A percentile compares a stretch with the other conserved stretches of the same genome.
Evolutionary conservation across 2,329 filamentous ascomycete species (phyloP).

Genomic region (Cordyceps cateniannulata): DNA sequence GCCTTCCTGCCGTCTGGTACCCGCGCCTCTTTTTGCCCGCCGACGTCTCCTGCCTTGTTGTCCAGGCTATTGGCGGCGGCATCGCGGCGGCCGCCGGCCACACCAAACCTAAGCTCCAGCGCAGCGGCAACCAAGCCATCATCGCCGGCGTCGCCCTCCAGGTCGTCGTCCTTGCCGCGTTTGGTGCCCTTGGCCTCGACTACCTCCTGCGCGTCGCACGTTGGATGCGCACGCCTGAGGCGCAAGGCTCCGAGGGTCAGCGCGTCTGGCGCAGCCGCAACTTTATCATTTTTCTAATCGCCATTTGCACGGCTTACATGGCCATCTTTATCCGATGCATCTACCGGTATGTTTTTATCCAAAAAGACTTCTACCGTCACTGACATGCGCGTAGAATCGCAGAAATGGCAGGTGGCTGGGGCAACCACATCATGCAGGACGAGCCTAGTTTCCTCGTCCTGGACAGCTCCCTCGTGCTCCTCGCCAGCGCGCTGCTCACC

Average conservation of each 20-base stretch:
- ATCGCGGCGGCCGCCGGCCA: constrained; percentile 44
- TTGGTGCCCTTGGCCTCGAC: constrained; percentile 38
- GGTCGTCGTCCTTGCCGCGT: constrained; percentile 41
- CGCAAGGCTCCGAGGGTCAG: constrained; percentile 23
- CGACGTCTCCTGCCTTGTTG: constrained; percentile 51
- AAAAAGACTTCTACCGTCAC: not conserved
- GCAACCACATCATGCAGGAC: constrained; percentile 57
- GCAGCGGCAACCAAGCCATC: constrained; percentile 44
- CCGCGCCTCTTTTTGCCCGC: constrained; percentile 53
- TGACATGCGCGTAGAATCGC: constrained; percentile 39
- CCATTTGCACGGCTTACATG: constrained; percentile 38
- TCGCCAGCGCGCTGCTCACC: constrained; percentile 44
- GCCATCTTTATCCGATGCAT: constrained; percentile 46
- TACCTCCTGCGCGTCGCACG: constrained; percentile 37
- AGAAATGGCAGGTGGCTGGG: constrained; percentile 60
- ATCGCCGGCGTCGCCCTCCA: constrained; percentile 49
- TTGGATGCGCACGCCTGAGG: constrained; percentile 30
- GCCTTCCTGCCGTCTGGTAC: constrained; percentile 44
- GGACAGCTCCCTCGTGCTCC: constrained; percentile 44
- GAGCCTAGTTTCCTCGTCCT: constrained; percentile 53
- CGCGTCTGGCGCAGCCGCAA: constrained; percentile 36
- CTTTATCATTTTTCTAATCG: constrained; percentile 38
- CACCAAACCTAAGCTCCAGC: constrained; percentile 32
- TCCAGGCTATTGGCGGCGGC: constrained; percentile 53
- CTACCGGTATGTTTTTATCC: constrained; percentile 38